Conservation (phyloP, 2,329 filamentous ascomycete genomes). For the Alternaria atra region DNA sequence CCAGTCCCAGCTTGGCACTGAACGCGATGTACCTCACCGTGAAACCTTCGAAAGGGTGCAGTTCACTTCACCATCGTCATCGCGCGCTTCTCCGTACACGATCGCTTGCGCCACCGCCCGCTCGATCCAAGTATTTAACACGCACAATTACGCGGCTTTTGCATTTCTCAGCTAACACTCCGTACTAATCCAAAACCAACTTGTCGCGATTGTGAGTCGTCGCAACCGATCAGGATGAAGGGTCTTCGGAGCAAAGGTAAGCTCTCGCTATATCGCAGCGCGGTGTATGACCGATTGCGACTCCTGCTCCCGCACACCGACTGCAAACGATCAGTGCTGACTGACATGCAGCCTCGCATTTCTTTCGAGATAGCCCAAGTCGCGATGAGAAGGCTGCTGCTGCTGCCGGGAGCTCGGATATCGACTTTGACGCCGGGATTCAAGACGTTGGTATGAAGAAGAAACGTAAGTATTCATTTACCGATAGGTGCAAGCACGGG, state of each 20-base stretch:
- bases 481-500: neutral
- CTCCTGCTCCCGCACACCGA: neutral
- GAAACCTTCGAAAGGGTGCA: neutral
- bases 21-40: constrained; percentile 1
- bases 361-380: constrained; percentile 28
- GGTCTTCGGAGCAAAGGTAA: constrained; percentile 31
- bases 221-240: constrained; percentile 22
- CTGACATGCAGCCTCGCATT: constrained; percentile 25
- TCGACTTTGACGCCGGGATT: constrained; percentile 29
- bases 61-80: neutral
- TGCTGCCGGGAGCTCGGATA: constrained; percentile 1
- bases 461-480: constrained; percentile 23
- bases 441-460: constrained; percentile 14
- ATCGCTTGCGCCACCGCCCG: neutral
- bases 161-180: neutral
- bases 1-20: constrained; percentile 1
- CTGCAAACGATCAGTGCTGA: neutral
- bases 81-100: neutral
- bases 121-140: neutral
- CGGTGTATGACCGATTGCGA: neutral
- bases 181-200: neutral
- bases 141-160: neutral
- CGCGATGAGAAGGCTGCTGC: constrained; percentile 31
- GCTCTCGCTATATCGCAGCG: neutral
- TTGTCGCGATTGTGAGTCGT: neutral